These are phyloP conservation scores for Amanita inopinata DNA, from an alignment of 768 basidiomycete species.

Conservation along the genomic window DNA sequence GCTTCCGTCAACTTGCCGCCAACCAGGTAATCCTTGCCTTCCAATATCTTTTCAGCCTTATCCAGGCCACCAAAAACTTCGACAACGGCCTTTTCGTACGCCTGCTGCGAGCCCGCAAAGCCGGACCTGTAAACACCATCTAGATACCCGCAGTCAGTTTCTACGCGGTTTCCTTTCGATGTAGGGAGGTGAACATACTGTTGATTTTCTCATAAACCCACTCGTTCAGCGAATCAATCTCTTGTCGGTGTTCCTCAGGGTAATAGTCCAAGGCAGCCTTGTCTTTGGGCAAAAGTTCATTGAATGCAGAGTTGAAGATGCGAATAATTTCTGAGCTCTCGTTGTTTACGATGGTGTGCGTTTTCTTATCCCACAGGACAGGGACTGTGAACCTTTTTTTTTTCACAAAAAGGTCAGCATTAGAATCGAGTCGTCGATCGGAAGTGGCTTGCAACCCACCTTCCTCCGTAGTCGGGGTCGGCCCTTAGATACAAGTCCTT, in stretches of 20 bases:
- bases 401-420: neutral
- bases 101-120: conserved; percentile 72
- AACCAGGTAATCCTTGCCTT: conserved; percentile 74
- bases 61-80: conserved; percentile 76
- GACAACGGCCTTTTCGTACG: conserved; percentile 70
- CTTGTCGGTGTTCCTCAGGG: conserved; percentile 54
- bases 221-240: conserved; percentile 79
- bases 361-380: conserved; percentile 88
- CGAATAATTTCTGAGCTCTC: conserved; percentile 94
- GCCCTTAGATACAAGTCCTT: conserved; percentile 80
- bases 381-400: conserved; percentile 71
- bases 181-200: conserved; percentile 35
- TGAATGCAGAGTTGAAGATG: conserved; percentile 82
- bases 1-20: conserved; percentile 80
- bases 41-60: conserved; percentile 66
- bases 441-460: conserved; percentile 26
- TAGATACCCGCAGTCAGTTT: too few relatives aligned
- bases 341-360: conserved; percentile 85
- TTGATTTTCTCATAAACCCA: conserved; percentile 85
- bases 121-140: conserved; percentile 87
- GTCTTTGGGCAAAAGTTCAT: conserved; percentile 57
- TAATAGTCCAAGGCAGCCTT: conserved; percentile 67
- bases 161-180: neutral
- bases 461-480: conserved; percentile 60
- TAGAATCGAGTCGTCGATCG: neutral